Conservation (phyloP, 805 yeast species). For the Wickerhamomyces mucosus region DNA sequence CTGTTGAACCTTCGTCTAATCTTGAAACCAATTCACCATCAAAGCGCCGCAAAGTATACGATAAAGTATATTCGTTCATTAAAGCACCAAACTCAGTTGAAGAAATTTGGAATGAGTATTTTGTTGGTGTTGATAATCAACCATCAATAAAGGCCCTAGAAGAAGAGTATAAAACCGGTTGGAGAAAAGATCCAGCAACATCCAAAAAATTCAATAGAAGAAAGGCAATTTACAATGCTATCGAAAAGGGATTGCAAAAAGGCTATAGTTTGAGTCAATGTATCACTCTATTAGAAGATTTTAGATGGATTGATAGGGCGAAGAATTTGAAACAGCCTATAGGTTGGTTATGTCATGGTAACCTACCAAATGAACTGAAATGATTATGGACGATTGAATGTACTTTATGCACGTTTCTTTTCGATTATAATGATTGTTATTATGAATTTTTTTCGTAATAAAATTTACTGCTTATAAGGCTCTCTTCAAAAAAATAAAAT, state of each 20-base stretch:
- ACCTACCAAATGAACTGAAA: slow-evolving; percentile 24
- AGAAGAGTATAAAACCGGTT: slow-evolving; percentile 37
- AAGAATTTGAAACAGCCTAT: slow-evolving; percentile 34
- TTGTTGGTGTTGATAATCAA: slow-evolving; percentile 40
- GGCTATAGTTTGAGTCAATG: slow-evolving; percentile 35
- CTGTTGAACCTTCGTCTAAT: too few relatives aligned
- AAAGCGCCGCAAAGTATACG: slow-evolving; percentile 20
- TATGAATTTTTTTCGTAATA: too few relatives aligned
- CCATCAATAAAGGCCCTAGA: slow-evolving; percentile 44
- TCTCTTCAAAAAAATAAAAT: too few relatives aligned
- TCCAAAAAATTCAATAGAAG: slow-evolving; percentile 44
- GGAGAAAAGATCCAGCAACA: slow-evolving; percentile 48
- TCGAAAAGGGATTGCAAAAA: slow-evolving; percentile 36
- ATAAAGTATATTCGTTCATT: slow-evolving; percentile 27
- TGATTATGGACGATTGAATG: too few relatives aligned
- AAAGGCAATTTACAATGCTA: slow-evolving; percentile 44
- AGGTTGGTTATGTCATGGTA: slow-evolving; percentile 34
- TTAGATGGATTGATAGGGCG: slow-evolving; percentile 30
- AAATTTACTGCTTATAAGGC: too few relatives aligned
- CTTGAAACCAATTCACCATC: not conserved
- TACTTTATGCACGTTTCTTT: too few relatives aligned
- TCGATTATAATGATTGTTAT: too few relatives aligned
- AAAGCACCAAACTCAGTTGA: slow-evolving; percentile 36
- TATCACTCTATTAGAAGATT: slow-evolving; percentile 37
- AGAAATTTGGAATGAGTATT: slow-evolving; percentile 51